phyloP scores from a whole-genome alignment of 2,329 filamentous ascomycete species.

The Ophiostoma novo-ulmi region DNA sequence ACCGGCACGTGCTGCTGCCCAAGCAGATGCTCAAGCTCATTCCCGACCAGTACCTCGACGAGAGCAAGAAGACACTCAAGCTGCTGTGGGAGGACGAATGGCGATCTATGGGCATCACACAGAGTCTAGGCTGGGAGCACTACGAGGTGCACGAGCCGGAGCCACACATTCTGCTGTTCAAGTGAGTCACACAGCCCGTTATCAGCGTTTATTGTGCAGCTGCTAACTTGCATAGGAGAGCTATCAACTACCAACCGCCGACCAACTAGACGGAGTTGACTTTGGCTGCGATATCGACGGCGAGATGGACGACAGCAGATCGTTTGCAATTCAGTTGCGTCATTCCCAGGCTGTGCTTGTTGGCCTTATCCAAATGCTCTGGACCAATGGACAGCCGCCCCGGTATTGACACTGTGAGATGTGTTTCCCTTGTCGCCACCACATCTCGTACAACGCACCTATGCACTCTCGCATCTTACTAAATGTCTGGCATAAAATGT shows the following conservation, averaged over 20 bases:
- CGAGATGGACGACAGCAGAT: background rate
- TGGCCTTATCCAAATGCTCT: background rate
- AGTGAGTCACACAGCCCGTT: constrained; percentile 56
- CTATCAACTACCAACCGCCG: constrained; percentile 77
- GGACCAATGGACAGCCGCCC: background rate
- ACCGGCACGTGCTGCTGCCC: constrained; percentile 93
- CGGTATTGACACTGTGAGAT: background rate
- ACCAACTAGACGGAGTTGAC: constrained; percentile 22
- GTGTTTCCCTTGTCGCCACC: background rate
- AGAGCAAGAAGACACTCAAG: constrained; percentile 85
- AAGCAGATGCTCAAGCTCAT: constrained; percentile 98
- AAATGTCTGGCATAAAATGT: background rate
- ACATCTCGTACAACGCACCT: background rate
- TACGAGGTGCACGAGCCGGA: constrained; percentile 99
- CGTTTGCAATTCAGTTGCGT: background rate
- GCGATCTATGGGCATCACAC: constrained; percentile 93
- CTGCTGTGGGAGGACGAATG: constrained; percentile 98
- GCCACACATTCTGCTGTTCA: constrained; percentile 97
- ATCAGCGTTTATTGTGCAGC: background rate
- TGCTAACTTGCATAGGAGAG: constrained; percentile 52
- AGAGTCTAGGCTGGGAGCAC: constrained; percentile 99
- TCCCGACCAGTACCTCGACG: constrained; percentile 63
- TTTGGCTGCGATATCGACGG: background rate
- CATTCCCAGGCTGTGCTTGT: background rate
- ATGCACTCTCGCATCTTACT: background rate